These are phyloP conservation scores for Stemphylium beticola DNA, from an alignment of 2,329 filamentous ascomycete genomes.

Conservation along the genomic window DNA sequence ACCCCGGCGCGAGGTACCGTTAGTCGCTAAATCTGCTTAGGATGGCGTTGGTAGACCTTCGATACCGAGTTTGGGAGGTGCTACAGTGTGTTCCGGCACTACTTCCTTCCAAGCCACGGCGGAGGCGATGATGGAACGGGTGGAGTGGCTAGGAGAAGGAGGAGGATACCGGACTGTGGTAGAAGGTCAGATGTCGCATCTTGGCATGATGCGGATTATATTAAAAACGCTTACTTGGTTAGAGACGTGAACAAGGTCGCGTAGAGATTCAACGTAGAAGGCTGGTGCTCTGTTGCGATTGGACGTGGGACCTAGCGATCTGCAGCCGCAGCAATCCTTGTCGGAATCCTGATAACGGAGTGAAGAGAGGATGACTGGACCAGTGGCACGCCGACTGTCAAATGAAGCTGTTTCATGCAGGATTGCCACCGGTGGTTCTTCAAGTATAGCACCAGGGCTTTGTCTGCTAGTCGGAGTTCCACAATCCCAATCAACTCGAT, in stretches of 20 bases:
- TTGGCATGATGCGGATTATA: constrained; percentile 41
- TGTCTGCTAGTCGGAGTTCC: constrained; percentile 11
- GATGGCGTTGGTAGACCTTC: constrained; percentile 32
- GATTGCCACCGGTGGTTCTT: constrained; percentile 6
- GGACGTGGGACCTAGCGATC: constrained; percentile 24
- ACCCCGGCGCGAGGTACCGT: constrained; percentile 20
- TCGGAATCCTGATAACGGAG: constrained; percentile 17
- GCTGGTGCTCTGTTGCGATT: constrained; percentile 20
- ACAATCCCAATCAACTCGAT: constrained; percentile 20
- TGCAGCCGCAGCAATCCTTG: constrained; percentile 24
- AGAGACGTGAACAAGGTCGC: constrained; percentile 36
- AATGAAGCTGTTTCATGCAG: constrained; percentile 20
- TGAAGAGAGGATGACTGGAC: constrained; percentile 17
- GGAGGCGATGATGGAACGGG: constrained; percentile 32
- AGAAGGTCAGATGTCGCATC: constrained; percentile 26
- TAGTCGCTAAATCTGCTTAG: constrained; percentile 27
- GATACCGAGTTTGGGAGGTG: constrained; percentile 41
- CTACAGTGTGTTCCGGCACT: constrained; percentile 34
- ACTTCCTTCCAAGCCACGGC: constrained; percentile 28
- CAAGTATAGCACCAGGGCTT: constrained; percentile 2
- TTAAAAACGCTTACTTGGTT: constrained; percentile 41
- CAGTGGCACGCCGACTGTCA: constrained; percentile 13
- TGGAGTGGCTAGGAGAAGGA: constrained; percentile 22
- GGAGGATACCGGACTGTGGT: constrained; percentile 19
- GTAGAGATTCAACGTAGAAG: constrained; percentile 22